Evolutionary conservation across 345 rosid species (phyloP).

Genomic region (Bruguiera parviflora): DNA sequence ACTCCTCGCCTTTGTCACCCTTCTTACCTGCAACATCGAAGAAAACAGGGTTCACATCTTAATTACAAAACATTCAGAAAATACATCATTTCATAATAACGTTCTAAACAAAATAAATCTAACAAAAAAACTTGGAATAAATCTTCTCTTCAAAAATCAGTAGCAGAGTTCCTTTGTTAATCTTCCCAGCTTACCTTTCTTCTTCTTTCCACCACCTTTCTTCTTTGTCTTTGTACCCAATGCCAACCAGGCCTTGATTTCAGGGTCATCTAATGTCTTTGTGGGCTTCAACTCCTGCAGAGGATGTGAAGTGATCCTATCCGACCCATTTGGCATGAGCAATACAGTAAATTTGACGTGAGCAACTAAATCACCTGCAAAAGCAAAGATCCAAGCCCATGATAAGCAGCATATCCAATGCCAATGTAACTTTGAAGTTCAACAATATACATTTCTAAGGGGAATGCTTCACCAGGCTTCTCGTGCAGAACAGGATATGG

Average conservation of each 20-base stretch:
- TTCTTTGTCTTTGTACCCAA: constrained; percentile 87
- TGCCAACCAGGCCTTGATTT: constrained; percentile 93
- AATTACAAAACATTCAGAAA: neutral
- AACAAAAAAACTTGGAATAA: too few species aligned
- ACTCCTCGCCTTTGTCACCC: constrained; percentile 56
- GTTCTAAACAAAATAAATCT: too few species aligned
- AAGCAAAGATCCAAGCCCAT: neutral
- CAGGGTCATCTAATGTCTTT: constrained; percentile 79
- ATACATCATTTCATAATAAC: too few species aligned
- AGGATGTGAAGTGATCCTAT: constrained; percentile 71
- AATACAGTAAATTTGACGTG: constrained; percentile 87
- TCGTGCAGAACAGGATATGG: constrained; percentile 97
- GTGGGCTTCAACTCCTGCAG: constrained; percentile 76
- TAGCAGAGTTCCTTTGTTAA: neutral
- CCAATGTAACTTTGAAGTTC: neutral
- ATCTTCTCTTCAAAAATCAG: too few species aligned
- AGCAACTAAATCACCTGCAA: constrained; percentile 79
- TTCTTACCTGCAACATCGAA: constrained; percentile 57
- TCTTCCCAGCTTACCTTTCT: constrained; percentile 58
- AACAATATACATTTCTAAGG: neutral
- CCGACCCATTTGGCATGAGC: constrained; percentile 97
- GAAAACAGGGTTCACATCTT: neutral
- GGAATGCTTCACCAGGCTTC: constrained; percentile 61
- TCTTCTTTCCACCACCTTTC: constrained; percentile 97
- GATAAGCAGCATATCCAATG: too few species aligned